Evolutionary conservation across 2,329 filamentous ascomycete genomes (phyloP).

Genomic region (Fonsecaea pedrosoi): DNA sequence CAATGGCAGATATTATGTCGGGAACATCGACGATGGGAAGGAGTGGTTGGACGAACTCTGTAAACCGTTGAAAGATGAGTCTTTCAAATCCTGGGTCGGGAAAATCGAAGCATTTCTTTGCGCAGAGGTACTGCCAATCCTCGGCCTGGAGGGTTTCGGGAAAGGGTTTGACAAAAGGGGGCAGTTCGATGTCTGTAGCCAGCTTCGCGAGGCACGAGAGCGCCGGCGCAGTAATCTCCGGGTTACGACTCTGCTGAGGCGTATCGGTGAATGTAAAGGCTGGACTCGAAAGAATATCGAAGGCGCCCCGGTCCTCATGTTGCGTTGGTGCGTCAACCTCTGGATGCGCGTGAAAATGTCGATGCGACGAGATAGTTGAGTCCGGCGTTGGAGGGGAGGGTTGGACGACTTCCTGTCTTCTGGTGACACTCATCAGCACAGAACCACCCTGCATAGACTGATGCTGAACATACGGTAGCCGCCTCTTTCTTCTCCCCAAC

Average conservation of each 20-base stretch:
- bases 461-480: conserved; percentile 3
- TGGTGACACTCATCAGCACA: neutral
- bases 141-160: conserved; percentile 8
- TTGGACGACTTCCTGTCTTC: conserved; percentile 7
- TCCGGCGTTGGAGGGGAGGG: conserved; percentile 4
- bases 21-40: neutral
- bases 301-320: conserved; percentile 10
- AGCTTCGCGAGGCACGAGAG: neutral
- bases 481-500: conserved; percentile 7
- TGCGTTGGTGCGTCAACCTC: neutral
- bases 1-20: neutral
- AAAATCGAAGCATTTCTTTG: conserved; percentile 8
- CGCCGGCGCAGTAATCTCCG: neutral
- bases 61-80: neutral
- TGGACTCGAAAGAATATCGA: neutral
- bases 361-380: conserved; percentile 4
- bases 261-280: conserved; percentile 43
- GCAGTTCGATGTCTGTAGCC: conserved; percentile 2
- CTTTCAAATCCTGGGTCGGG: conserved; percentile 4
- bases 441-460: neutral
- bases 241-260: conserved; percentile 47
- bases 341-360: conserved; percentile 1
- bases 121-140: conserved; percentile 8
- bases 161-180: conserved; percentile 4
- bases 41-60: conserved; percentile 10